Conservation (phyloP, 176 grass and related monocot species). For the Aechmea fasciata region DNA sequence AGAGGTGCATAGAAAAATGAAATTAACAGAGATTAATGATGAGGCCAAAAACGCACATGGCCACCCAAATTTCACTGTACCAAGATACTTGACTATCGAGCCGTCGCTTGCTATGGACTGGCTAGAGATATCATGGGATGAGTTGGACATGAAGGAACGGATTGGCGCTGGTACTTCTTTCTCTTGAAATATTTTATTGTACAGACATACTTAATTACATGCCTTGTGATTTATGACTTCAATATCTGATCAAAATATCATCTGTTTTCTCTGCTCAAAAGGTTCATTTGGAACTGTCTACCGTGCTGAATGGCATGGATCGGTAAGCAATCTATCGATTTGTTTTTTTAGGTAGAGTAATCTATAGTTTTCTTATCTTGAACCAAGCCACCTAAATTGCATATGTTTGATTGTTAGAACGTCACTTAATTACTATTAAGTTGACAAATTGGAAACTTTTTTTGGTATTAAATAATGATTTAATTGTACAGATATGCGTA, state of each 20-base stretch:
- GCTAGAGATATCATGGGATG: slow-evolving; percentile 95
- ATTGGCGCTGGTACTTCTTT: slow-evolving; percentile 69
- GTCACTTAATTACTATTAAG: too few relatives aligned
- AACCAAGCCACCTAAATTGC: neutral
- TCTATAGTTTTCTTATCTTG: neutral
- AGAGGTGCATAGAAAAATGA: slow-evolving; percentile 26
- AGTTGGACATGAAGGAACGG: slow-evolving; percentile 82
- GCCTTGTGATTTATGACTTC: neutral
- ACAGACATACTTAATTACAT: neutral
- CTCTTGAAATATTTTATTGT: neutral
- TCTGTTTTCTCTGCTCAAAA: slow-evolving; percentile 17
- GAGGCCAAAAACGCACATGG: slow-evolving; percentile 21
- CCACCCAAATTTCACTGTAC: slow-evolving; percentile 2
- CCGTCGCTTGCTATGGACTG: slow-evolving; percentile 53
- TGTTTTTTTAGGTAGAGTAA: neutral
- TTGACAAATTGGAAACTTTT: too few relatives aligned
- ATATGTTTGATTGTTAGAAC: too few relatives aligned
- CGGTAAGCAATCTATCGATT: slow-evolving; percentile 36
- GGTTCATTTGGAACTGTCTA: slow-evolving; percentile 92
- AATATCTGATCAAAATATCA: neutral
- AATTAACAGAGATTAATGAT: slow-evolving; percentile 14
- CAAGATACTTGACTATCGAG: slow-evolving; percentile 39
- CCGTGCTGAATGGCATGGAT: slow-evolving; percentile 87
- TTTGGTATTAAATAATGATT: too few relatives aligned
- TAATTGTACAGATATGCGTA: too few relatives aligned